Evolutionary conservation across 768 basidiomycete genomes (phyloP), one percentile per base, ranked within the genome.

Genomic region (Asterophora parasitica): DNA sequence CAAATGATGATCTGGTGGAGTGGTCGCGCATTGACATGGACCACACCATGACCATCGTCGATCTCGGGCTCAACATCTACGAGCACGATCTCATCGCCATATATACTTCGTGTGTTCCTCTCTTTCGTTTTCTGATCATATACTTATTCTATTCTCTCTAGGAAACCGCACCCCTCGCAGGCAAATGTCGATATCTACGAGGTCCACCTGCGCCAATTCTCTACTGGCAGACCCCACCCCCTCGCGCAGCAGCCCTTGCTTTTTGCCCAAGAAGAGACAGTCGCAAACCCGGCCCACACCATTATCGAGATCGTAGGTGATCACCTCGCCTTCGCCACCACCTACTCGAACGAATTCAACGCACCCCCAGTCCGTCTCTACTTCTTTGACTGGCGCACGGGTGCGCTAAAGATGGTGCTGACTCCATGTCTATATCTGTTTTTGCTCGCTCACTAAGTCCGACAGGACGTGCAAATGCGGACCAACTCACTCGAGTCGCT

Each of bases 261-360:
- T 16, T 53, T 58, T n/a, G 65, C 73, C 3, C 46, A n/a, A n/a
- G n/a, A 53, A 19, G 57, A 49, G 1, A 55, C 65, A 0, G n/a
- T 17, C 0, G 60, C 46, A 51, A 55, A 56, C 9, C 60, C 58
- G 9, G 68, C 70, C 2, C 52, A 61, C 9, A 59, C 74, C n/a
- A 67, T 66, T 8, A 64, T 77, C 27, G 75, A 76, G 49, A 70
- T 74, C 35, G 74, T 74, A 8, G 75, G 74, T 11, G 65, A 72
- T 9, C 59, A 71, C 50, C 59, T 76, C 3, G 70, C 73, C 1
- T 62, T 77, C 1, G 57, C 72, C 4, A 60, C 70, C 4, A 59
- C 61, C 3, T 65, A 65, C 46, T 47, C 42, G 39, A 55, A 51
- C 28, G n/a, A 19, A 50, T 56, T 16, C 36, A 39, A 1, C 26